Conservation (phyloP, 2,329 filamentous ascomycete genomes). For the Aspergillus sp. region DNA sequence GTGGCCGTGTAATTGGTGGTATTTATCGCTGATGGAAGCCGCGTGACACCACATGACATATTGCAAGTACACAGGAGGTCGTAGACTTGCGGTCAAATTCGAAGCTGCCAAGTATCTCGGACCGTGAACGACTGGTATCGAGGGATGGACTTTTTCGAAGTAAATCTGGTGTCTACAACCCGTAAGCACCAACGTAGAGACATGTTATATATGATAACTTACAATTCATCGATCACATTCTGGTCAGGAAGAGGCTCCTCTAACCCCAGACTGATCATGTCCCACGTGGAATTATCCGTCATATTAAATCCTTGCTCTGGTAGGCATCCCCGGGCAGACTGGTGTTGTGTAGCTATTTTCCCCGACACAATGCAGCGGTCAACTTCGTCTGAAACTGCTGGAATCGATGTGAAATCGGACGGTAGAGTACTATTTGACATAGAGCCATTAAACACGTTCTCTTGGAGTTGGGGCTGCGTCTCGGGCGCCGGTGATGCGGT, state of each 20-base stretch:
- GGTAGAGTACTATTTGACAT: conserved; percentile 26
- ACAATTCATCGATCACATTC: conserved; percentile 81
- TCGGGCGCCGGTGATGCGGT: conserved; percentile 10
- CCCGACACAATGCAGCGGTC: conserved; percentile 15
- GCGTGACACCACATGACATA: conserved; percentile 97
- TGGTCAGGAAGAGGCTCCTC: conserved; percentile 73
- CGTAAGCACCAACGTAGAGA: conserved; percentile 8
- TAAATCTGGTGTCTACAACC: conserved; percentile 65
- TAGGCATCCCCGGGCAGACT: conserved; percentile 15
- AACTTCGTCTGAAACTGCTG: conserved; percentile 13
- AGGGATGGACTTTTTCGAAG: conserved; percentile 84
- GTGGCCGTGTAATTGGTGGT: conserved; percentile 68
- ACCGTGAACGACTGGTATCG: conserved; percentile 80
- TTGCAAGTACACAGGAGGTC: conserved; percentile 78
- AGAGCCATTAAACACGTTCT: conserved; percentile 13
- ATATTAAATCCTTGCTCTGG: conserved; percentile 16
- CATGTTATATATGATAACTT: conserved; percentile 17
- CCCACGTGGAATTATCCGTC: conserved; percentile 61
- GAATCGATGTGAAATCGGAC: conserved; percentile 12
- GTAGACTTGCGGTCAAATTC: conserved; percentile 77
- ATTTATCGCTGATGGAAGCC: conserved; percentile 79
- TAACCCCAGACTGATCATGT: conserved; percentile 73
- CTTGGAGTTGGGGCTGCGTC: conserved; percentile 26
- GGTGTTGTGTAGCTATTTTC: conserved; percentile 14
- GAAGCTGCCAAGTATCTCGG: conserved; percentile 81